Evolutionary conservation across 2,329 filamentous ascomycete genomes (phyloP), one percentile per base, ranked within the genome.

Genomic region (Cytospora paraplurivora): DNA sequence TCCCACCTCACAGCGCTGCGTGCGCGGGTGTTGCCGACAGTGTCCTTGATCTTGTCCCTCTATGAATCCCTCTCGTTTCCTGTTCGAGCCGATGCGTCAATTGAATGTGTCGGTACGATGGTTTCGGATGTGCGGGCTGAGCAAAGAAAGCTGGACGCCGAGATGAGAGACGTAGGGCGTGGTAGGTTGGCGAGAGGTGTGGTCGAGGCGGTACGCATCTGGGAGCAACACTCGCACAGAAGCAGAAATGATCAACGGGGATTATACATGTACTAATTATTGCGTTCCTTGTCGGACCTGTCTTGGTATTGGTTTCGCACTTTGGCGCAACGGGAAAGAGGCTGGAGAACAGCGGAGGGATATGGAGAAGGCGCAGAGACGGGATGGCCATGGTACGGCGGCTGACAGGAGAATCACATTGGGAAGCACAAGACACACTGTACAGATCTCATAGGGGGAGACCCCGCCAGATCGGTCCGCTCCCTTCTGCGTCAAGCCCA

Each of bases 61-160:
- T 27, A 37, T 10, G 13, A 1, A 7, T 17, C 19, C 27, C 12
- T 55, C 33, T 19, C 32, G 35, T 55, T 47, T 21, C 44, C 44
- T 47, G 19, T 37, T 37, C 11, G 7, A 10, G 35, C 17, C 54
- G 17, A 37, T 33, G 34, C 57, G 35, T 32, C 19, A 56, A 59
- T n/a, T 17, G 21, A 34, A 52, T 60, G 57, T 58, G 47, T 60
- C 65, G 59, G 67, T 59, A 60, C 53, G 38, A 67, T 49, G 61
- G 53, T 58, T 57, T 67, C 64, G 54, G 64, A 65, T 51, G 62
- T 68, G 67, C 70, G 71, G 68, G 68, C 70, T 69, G 68, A 68
- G 66, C 67, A 65, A 66, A 32, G 67, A 71, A 71, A 72, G 73
- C 76, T 78, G 74, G 76, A 75, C 75, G 76, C 76, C 76, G 71